Conservation (phyloP, 129 eudicot genomes). For the Lactuca saligna region DNA sequence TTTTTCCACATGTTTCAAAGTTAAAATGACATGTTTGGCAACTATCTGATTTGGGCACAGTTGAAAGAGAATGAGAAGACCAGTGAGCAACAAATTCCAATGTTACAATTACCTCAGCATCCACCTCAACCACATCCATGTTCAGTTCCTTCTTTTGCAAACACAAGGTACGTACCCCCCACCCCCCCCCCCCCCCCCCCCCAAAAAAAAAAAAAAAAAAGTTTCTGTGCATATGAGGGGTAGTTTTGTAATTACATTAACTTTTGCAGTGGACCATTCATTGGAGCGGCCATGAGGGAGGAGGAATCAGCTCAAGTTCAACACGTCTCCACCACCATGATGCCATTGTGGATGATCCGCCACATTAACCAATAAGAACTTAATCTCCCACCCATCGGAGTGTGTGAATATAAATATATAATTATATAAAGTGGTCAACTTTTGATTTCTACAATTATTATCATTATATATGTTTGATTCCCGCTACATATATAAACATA, state of each 20-base stretch:
- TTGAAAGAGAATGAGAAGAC: constrained; percentile 57
- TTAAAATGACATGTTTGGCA: background rate
- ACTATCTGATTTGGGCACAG: constrained; percentile 28
- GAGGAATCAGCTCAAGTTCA: constrained; percentile 26
- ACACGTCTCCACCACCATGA: constrained; percentile 10
- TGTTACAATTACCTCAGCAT: constrained; percentile 29
- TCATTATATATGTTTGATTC: background rate
- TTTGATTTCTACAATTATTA: constrained; percentile 4
- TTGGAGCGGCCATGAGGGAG: constrained; percentile 27
- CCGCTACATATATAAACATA: background rate
- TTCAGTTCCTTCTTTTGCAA: constrained; percentile 32
- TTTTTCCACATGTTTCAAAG: background rate
- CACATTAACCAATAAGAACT: constrained; percentile 34
- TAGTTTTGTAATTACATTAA: background rate
- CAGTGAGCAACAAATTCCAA: constrained; percentile 33
- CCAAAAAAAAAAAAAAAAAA: background rate
- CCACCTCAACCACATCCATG: constrained; percentile 23
- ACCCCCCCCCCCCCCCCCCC: background rate
- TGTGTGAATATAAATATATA: background rate
- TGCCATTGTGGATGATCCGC: constrained; percentile 63
- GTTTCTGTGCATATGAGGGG: background rate
- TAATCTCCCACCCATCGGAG: background rate
- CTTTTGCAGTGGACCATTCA: constrained; percentile 30
- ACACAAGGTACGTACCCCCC: constrained; percentile 39
- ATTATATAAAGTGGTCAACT: constrained; percentile 3